Evolutionary conservation across 768 basidiomycete genomes (phyloP).

Genomic region (Leccinum truebloodii): DNA sequence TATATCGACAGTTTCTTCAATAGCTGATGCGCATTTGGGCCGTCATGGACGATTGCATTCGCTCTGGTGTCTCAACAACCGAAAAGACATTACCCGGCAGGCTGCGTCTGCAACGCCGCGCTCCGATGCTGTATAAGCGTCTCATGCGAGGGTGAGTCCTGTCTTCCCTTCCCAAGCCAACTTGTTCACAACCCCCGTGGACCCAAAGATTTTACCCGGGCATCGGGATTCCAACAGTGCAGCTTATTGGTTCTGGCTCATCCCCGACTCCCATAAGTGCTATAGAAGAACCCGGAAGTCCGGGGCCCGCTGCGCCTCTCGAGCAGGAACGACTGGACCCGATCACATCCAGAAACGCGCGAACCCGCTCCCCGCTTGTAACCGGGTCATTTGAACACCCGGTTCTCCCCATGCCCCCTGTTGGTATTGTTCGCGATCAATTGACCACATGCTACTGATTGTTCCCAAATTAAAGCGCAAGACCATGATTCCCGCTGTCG

Average conservation of each 20-base stretch:
- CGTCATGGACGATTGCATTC: conserved; percentile 94
- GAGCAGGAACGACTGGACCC: conserved; percentile 9
- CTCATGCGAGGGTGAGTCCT: conserved; percentile 79
- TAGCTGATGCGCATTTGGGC: conserved; percentile 78
- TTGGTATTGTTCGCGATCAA: conserved; percentile 38
- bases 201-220: conserved; percentile 52
- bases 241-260: conserved; percentile 36
- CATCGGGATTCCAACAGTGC: conserved; percentile 37
- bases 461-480: conserved; percentile 51
- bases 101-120: conserved; percentile 73
- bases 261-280: conserved; percentile 17
- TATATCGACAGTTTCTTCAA: neutral
- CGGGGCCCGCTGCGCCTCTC: neutral
- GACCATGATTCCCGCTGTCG: conserved; percentile 89
- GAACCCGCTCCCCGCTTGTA: conserved; percentile 44
- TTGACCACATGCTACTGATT: conserved; percentile 5
- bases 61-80: conserved; percentile 75
- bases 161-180: neutral
- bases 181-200: conserved; percentile 24
- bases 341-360: conserved; percentile 1
- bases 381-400: conserved; percentile 81
- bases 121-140: conserved; percentile 85
- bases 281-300: conserved; percentile 27
- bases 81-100: conserved; percentile 88
- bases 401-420: conserved; percentile 79